Percentiles rank a stretch among this genome's conserved stretches.
These are phyloP conservation scores for Dittrichia graveolens DNA, from an alignment of 129 eudicot species.

Conservation along the genomic window DNA sequence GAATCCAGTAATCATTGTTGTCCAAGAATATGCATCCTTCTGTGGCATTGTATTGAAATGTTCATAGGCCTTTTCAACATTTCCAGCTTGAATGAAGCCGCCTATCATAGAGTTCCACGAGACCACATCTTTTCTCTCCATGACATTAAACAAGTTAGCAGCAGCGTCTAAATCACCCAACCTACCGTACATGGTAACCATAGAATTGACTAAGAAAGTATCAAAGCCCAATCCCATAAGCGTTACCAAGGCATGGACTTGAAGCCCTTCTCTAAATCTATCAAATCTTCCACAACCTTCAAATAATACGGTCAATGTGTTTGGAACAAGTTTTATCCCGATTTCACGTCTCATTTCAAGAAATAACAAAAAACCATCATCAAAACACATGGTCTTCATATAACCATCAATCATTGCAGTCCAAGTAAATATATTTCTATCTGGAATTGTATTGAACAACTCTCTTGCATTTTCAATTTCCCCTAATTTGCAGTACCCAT, in stretches of 20 bases:
- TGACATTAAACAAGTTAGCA: conserved; percentile 39
- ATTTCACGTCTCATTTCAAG: conserved; percentile 56
- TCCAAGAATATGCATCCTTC: conserved; percentile 72
- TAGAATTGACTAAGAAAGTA: conserved; percentile 61
- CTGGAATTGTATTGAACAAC: conserved; percentile 55
- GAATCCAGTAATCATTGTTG: conserved; percentile 72
- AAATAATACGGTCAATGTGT: conserved; percentile 50
- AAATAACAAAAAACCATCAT: conserved; percentile 66
- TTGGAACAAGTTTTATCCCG: conserved; percentile 38
- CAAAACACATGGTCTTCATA: conserved; percentile 47
- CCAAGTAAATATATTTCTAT: conserved; percentile 71
- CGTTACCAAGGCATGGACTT: conserved; percentile 60
- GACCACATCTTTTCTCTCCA: conserved; percentile 56
- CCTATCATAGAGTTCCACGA: conserved; percentile 74
- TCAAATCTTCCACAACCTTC: conserved; percentile 66
- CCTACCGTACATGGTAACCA: conserved; percentile 71
- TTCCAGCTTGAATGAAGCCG: conserved; percentile 56
- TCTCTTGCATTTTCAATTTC: conserved; percentile 53
- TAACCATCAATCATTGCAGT: conserved; percentile 77
- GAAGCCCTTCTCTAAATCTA: conserved; percentile 56
- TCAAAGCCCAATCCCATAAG: conserved; percentile 59
- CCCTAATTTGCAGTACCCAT: conserved; percentile 76
- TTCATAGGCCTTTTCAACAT: conserved; percentile 54
- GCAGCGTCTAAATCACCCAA: conserved; percentile 57
- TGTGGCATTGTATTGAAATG: conserved; percentile 44